Evolutionary conservation across 169 alveolate species (phyloP).

Genomic region (Plasmodium coatneyi): DNA sequence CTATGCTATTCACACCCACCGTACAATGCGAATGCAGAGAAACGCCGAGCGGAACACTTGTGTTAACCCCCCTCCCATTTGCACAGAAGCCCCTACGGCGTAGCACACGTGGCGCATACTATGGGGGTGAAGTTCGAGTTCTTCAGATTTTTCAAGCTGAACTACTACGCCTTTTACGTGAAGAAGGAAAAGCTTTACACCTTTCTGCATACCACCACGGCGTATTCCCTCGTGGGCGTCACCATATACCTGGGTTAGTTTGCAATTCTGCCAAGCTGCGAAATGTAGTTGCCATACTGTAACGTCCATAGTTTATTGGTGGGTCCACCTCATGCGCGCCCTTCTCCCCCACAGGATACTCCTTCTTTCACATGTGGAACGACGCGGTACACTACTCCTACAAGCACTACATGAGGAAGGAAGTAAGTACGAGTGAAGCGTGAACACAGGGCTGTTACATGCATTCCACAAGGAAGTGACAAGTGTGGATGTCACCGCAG

Average conservation of each 20-base stretch:
- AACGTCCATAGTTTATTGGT: background rate
- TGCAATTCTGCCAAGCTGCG: background rate
- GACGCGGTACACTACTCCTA: constrained; percentile 76
- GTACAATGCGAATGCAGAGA: background rate
- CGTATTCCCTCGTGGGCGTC: constrained; percentile 68
- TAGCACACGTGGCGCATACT: background rate
- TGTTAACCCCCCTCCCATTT: background rate
- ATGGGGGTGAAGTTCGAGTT: constrained; percentile 74
- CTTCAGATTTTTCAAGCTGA: constrained; percentile 62
- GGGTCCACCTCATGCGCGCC: background rate
- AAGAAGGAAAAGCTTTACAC: constrained; percentile 73
- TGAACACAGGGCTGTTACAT: background rate
- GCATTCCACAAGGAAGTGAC: background rate
- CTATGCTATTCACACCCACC: background rate
- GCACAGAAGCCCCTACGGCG: background rate
- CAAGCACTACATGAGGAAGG: constrained; percentile 71
- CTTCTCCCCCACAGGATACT: constrained; percentile 33
- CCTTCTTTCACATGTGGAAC: constrained; percentile 73
- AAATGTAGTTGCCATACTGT: background rate
- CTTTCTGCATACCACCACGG: constrained; percentile 54
- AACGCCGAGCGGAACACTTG: background rate
- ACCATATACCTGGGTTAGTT: constrained; percentile 49
- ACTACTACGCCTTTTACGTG: constrained; percentile 66
- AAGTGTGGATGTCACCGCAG: background rate
- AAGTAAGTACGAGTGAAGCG: constrained; percentile 35